phyloP scores from a whole-genome alignment of 345 rosid genomes.

The Pistacia atlantica region DNA sequence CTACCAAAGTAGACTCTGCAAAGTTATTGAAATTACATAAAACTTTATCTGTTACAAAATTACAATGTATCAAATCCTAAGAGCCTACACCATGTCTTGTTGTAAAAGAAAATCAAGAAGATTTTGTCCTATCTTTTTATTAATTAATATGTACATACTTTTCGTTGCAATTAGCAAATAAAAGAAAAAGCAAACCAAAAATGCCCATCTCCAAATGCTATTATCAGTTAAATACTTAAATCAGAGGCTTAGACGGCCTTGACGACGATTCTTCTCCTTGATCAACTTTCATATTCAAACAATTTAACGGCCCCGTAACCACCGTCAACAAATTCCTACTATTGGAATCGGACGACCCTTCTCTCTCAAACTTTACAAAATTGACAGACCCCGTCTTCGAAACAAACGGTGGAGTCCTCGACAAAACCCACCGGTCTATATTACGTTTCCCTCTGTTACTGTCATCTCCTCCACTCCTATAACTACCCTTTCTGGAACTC shows the following conservation, averaged over 20 bases:
- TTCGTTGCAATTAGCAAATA: too few species aligned
- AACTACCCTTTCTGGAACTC: slow-evolving; percentile 24
- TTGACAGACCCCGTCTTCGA: slow-evolving; percentile 22
- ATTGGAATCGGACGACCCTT: slow-evolving; percentile 9
- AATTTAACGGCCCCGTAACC: slow-evolving; percentile 29
- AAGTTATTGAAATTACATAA: too few species aligned
- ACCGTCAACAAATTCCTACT: slow-evolving; percentile 9
- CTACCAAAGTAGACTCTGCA: too few species aligned
- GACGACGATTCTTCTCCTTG: neutral
- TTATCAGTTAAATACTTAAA: neutral
- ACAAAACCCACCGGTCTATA: slow-evolving; percentile 1
- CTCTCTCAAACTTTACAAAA: slow-evolving; percentile 14
- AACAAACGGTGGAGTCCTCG: slow-evolving; percentile 29
- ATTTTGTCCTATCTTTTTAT: too few species aligned
- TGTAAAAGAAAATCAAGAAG: too few species aligned
- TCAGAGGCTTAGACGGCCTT: neutral
- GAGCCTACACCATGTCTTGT: too few species aligned
- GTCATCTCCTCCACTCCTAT: slow-evolving; percentile 17
- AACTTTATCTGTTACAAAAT: too few species aligned
- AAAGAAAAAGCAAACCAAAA: too few species aligned
- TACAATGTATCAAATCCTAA: too few species aligned
- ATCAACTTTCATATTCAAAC: slow-evolving; percentile 14
- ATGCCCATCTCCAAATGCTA: too few species aligned
- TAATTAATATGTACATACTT: too few species aligned
- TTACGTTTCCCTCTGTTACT: slow-evolving; percentile 28